phyloP scores from a whole-genome alignment of 371 early-diverging fungal genomes.

The Synchytrium microbalum region DNA sequence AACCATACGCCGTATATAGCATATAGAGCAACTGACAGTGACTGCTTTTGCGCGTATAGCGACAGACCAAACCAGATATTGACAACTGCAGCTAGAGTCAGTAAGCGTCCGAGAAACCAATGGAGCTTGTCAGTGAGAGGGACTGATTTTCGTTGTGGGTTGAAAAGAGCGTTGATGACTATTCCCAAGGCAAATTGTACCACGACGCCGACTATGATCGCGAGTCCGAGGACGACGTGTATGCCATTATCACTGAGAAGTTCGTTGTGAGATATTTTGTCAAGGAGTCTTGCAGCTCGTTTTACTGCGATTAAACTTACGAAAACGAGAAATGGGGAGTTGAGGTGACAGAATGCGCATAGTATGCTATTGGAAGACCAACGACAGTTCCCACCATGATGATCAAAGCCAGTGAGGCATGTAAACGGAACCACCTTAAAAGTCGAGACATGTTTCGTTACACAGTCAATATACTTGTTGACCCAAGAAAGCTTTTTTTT shows the following conservation, averaged over 20 bases:
- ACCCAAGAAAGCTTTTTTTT: not conserved
- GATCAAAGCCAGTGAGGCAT: not conserved
- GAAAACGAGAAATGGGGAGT: no score
- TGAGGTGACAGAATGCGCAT: not conserved
- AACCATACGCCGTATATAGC: not conserved
- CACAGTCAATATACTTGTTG: not conserved
- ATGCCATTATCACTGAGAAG: not conserved
- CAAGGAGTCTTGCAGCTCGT: not conserved
- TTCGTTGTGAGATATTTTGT: not conserved
- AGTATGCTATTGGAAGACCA: not conserved
- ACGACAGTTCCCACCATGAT: not conserved
- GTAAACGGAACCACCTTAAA: not conserved
- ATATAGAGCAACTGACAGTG: not conserved
- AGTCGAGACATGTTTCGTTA: not conserved
- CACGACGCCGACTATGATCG: conserved; percentile 10
- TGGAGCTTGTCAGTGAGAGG: conserved; percentile 30
- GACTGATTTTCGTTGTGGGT: conserved; percentile 13
- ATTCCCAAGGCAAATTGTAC: conserved; percentile 25
- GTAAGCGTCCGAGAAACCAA: conserved; percentile 25
- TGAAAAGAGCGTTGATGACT: conserved; percentile 19
- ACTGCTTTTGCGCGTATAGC: not conserved
- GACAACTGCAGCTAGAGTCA: not conserved
- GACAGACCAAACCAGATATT: not conserved
- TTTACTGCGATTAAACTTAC: not conserved
- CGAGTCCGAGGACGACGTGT: conserved; percentile 4